Percentiles rank a stretch among this genome's conserved stretches.
Conservation (phyloP, 2,329 filamentous ascomycete species). For the Cucurbitaria berberidis region DNA sequence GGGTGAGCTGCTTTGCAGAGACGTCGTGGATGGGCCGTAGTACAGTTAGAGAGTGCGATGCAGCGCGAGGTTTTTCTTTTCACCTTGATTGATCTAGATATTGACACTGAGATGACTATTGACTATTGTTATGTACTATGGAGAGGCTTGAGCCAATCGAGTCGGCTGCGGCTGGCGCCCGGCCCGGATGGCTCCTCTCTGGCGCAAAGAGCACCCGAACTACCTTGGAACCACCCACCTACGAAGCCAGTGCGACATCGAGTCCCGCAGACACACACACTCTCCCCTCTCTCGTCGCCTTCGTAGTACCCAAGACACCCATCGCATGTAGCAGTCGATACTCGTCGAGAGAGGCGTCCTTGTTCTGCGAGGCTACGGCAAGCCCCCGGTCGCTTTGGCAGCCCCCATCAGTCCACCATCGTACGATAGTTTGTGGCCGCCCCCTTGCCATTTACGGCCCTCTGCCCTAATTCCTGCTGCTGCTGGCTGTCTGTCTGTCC, state of each 20-base stretch:
- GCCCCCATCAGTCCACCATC: conserved; percentile 10
- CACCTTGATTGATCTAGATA: too few relatives aligned
- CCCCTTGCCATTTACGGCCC: conserved; percentile 5
- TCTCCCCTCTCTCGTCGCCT: not conserved
- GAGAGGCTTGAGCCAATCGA: not conserved
- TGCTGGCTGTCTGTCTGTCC: too few relatives aligned
- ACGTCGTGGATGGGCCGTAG: too few relatives aligned
- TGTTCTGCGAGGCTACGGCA: not conserved
- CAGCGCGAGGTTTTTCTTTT: too few relatives aligned
- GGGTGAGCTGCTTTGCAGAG: not conserved
- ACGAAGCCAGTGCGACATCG: not conserved
- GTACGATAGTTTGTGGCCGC: conserved; percentile 14
- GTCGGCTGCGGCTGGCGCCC: too few relatives aligned
- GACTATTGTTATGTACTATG: not conserved
- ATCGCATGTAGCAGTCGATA: conserved; percentile 1
- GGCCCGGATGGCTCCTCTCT: too few relatives aligned
- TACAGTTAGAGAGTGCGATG: too few relatives aligned
- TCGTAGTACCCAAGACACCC: not conserved
- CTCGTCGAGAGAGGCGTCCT: not conserved
- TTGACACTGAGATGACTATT: too few relatives aligned
- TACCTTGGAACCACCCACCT: not conserved
- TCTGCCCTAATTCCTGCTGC: too few relatives aligned
- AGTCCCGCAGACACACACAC: too few relatives aligned
- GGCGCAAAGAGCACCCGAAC: too few relatives aligned
- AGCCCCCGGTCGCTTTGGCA: not conserved